Evolutionary conservation across 2,329 filamentous ascomycete genomes (phyloP).

Genomic region (Acarospora socialis): DNA sequence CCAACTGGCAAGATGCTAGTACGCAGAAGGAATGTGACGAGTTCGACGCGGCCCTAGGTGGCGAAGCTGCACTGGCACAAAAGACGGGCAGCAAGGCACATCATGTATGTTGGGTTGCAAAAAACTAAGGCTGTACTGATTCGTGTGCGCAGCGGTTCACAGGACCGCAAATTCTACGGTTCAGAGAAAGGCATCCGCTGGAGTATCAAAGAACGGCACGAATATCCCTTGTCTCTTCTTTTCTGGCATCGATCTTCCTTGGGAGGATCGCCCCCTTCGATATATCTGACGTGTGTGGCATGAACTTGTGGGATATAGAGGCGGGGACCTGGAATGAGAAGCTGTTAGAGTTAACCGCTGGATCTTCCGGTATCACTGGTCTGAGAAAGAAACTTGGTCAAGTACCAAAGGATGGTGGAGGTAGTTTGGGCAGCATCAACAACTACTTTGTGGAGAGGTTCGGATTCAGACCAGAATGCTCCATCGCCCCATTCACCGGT

Average conservation of each 20-base stretch:
- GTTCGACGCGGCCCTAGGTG: conserved; percentile 62
- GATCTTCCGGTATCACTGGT: conserved; percentile 45
- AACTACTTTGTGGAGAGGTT: conserved; percentile 67
- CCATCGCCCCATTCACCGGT: conserved; percentile 75
- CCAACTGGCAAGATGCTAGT: conserved; percentile 97
- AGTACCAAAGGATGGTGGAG: conserved; percentile 67
- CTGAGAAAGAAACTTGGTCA: conserved; percentile 67
- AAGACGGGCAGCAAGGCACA: conserved; percentile 86
- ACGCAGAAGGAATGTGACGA: conserved; percentile 82
- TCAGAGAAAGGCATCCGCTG: conserved; percentile 63
- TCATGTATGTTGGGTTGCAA: conserved; percentile 49
- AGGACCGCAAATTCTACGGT: conserved; percentile 87
- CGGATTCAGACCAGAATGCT: conserved; percentile 61
- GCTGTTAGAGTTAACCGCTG: conserved; percentile 62
- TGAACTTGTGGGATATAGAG: conserved; percentile 90
- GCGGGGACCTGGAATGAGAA: conserved; percentile 57
- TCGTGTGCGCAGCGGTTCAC: conserved; percentile 59
- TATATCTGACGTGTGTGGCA: conserved; percentile 86
- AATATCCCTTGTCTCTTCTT: conserved; percentile 90
- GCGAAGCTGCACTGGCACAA: conserved; percentile 53
- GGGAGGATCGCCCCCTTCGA: conserved; percentile 79
- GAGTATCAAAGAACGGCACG: conserved; percentile 68
- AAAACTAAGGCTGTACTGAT: not conserved
- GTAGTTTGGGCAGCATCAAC: conserved; percentile 60
- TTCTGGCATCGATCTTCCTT: conserved; percentile 79